Conservation (phyloP, 208 protist genomes). For the Sergeia podlipaevii region DNA sequence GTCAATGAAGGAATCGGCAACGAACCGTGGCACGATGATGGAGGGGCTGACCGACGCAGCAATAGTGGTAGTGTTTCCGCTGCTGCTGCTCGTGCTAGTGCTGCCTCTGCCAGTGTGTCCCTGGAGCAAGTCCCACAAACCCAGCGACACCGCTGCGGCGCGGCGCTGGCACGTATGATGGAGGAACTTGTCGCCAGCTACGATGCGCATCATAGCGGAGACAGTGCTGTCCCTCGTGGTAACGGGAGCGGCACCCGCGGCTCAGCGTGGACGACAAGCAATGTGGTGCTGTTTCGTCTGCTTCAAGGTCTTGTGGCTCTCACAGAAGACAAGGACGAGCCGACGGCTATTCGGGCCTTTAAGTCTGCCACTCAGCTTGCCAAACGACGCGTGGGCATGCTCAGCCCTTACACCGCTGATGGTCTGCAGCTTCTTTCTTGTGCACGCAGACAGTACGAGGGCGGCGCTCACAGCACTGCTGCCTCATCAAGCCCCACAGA, state of each 20-base stretch:
- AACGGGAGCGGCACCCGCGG: not conserved
- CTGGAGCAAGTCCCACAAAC: constrained; percentile 10
- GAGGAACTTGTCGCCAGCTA: constrained; percentile 8
- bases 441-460: constrained; percentile 13
- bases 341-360: constrained; percentile 24
- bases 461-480: not conserved
- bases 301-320: constrained; percentile 31
- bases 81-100: too few species aligned
- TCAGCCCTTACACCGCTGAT: constrained; percentile 27
- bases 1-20: not conserved
- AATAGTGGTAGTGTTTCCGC: too few species aligned
- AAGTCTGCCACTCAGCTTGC: constrained; percentile 24
- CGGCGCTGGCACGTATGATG: constrained; percentile 12
- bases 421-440: constrained; percentile 19
- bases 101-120: too few species aligned
- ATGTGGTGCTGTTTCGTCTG: constrained; percentile 31
- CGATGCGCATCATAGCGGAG: constrained; percentile 23
- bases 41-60: too few species aligned
- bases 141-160: constrained; percentile 28
- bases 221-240: not conserved
- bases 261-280: constrained; percentile 34
- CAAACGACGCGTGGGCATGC: constrained; percentile 22
- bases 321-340: constrained; percentile 41
- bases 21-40: not conserved
- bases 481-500: not conserved